phyloP scores from a whole-genome alignment of 768 basidiomycete species.

The Thelephora ganbajun region DNA sequence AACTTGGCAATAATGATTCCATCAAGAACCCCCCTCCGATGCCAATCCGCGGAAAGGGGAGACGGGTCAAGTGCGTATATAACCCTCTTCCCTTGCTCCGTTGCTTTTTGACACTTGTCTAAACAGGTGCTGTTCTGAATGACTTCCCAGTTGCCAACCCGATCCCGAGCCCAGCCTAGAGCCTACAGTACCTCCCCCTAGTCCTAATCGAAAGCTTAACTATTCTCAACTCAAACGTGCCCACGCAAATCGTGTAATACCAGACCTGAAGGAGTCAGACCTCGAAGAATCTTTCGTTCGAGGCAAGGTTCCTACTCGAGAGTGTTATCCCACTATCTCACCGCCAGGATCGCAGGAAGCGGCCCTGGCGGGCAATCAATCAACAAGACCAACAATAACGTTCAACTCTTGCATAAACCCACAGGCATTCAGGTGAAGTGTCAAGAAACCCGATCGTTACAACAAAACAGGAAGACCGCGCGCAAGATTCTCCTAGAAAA shows the following conservation, averaged over 20 bases:
- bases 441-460: conserved; percentile 78
- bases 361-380: conserved; percentile 96
- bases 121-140: conserved; percentile 15
- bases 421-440: conserved; percentile 78
- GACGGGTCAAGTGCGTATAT: conserved; percentile 10
- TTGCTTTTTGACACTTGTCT: conserved; percentile 8
- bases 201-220: conserved; percentile 22
- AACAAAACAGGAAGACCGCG: conserved; percentile 67
- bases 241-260: conserved; percentile 46
- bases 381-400: conserved; percentile 89
- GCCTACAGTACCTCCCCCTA: conserved; percentile 6
- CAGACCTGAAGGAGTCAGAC: conserved; percentile 64
- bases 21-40: conserved; percentile 47
- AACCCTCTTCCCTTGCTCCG: neutral
- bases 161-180: conserved; percentile 5
- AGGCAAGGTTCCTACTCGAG: conserved; percentile 29
- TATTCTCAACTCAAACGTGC: conserved; percentile 64
- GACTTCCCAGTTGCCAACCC: conserved; percentile 11
- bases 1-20: conserved; percentile 73
- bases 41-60: conserved; percentile 32
- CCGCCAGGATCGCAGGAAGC: conserved; percentile 39
- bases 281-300: conserved; percentile 81
- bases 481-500: conserved; percentile 63
- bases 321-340: conserved; percentile 1
- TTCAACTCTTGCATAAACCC: conserved; percentile 80